Base-by-base conservation (phyloP, 768 basidiomycete species). In the Lactarius hatsudake region DNA sequence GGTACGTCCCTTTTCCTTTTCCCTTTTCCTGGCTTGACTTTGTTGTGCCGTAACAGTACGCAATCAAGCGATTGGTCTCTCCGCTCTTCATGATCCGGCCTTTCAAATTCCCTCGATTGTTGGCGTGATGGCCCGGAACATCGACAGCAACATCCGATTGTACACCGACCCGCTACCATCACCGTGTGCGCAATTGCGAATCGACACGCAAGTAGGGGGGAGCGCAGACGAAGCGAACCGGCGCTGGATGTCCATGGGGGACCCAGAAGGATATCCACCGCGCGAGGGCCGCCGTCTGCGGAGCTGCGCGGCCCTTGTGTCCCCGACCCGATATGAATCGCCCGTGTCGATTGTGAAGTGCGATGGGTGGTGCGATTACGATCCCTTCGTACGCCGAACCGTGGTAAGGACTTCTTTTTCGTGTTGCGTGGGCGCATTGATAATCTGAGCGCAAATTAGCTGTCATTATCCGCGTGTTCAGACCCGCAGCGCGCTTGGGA, bases 401-500 rank as follows among this genome's bases (percentile, higher is more conserved):
- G 34, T 56, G 2, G 43, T 60, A 59, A 26, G 4, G 63, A 59
- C 20, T 32, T 10, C 17, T 53, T 48, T 28, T 18, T 58, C n/a
- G 15, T 32, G 54, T 15, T 8, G 36, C 36, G 10, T n/a, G 26
- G 54, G 63, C 28, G 23, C 10, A 32, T 45, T 57, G 48, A 57
- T 32, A 18, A 12, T 20, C 18, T n/a, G 45, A n/a, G 26, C 26
- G 18, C 56, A 17, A 8, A 30, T 34, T 13, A 56, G 63, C 34
- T 64, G 5, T 72, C 71, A 5, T 34, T 73, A 1, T 67, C 70
- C 7, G 65, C 70, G 0, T 71, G 71, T 43, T 59, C 65, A 28
- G 73, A 74, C 42, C 38, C 55, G 15, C 72, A 72, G 57, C 43
- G 36, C 58, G 65, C 70, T 9, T 72, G 66, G 65, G 72, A 72